Evolutionary conservation across 1,284 basidiomycete species (phyloP).

Genomic region (Naganishia albida): DNA sequence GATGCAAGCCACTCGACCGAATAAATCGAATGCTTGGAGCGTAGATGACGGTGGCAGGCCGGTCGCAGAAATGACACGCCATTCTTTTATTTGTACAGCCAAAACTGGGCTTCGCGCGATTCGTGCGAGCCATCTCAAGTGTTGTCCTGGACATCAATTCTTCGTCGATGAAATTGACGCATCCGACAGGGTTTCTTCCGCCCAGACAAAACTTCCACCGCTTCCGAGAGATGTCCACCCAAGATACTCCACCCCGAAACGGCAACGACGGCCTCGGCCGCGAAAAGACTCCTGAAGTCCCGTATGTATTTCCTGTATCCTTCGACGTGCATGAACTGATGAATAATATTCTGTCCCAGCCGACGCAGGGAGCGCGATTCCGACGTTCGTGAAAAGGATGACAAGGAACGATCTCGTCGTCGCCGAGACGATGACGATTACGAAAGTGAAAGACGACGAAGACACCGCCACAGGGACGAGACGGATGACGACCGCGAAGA

Average conservation of each 20-base stretch:
- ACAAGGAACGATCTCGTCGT: constrained; percentile 26
- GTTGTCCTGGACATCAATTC: too few species aligned
- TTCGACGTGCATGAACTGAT: not conserved
- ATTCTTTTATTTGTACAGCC: not conserved
- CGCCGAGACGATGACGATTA: constrained; percentile 31
- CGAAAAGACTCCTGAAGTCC: constrained; percentile 34
- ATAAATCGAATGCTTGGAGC: too few species aligned
- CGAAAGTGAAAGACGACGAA: constrained; percentile 25
- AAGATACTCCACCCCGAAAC: constrained; percentile 31
- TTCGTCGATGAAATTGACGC: too few species aligned
- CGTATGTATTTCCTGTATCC: constrained; percentile 15
- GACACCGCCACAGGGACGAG: constrained; percentile 30
- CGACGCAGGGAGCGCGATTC: constrained; percentile 16
- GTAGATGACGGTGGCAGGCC: not conserved
- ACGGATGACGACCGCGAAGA: constrained; percentile 31
- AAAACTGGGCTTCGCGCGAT: not conserved
- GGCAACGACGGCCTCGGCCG: constrained; percentile 28
- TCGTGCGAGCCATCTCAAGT: too few species aligned
- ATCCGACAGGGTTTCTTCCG: too few species aligned
- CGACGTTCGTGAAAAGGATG: constrained; percentile 11
- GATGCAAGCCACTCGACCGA: too few species aligned
- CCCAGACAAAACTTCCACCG: too few species aligned
- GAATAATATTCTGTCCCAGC: not conserved
- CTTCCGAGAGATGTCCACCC: constrained; percentile 15
- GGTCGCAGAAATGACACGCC: not conserved